phyloP scores from a whole-genome alignment of 257 asterid genomes.

The Schizonepeta tenuifolia region DNA sequence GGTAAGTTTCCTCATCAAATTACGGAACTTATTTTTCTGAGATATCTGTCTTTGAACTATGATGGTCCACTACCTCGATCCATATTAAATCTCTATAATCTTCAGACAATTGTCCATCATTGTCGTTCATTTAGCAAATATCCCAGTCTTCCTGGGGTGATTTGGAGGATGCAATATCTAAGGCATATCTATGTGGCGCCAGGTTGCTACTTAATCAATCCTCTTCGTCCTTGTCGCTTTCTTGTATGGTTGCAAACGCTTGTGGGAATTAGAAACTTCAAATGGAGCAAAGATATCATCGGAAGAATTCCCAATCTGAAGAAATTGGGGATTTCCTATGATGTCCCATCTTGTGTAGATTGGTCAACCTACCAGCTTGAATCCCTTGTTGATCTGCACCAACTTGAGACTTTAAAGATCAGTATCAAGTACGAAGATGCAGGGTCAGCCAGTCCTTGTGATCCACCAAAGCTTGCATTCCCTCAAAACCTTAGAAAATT shows the following conservation, averaged over 20 bases:
- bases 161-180: slow-evolving; percentile 26
- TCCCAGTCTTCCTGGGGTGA: slow-evolving; percentile 2
- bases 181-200: slow-evolving; percentile 29
- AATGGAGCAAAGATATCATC: not conserved
- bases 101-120: slow-evolving; percentile 22
- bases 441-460: not conserved
- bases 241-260: slow-evolving; percentile 32
- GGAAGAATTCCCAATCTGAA: slow-evolving; percentile 17
- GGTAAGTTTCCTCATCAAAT: slow-evolving; percentile 9
- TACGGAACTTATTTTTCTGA: not conserved
- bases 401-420: not conserved
- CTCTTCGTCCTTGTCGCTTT: not conserved
- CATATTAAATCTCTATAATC: slow-evolving; percentile 26
- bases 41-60: slow-evolving; percentile 33
- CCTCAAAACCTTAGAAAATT: slow-evolving; percentile 10
- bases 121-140: not conserved
- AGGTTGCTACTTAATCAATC: not conserved
- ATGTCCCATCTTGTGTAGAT: not conserved
- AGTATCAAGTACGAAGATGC: not conserved
- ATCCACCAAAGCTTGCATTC: slow-evolving; percentile 7
- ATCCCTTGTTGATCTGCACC: not conserved
- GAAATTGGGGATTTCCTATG: slow-evolving; percentile 20
- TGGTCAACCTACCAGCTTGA: slow-evolving; percentile 18
- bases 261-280: slow-evolving; percentile 2
- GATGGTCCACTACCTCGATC: slow-evolving; percentile 8